Evolutionary conservation across 169 alveolate species (phyloP).

Genomic region (Plasmodium yoelii): DNA sequence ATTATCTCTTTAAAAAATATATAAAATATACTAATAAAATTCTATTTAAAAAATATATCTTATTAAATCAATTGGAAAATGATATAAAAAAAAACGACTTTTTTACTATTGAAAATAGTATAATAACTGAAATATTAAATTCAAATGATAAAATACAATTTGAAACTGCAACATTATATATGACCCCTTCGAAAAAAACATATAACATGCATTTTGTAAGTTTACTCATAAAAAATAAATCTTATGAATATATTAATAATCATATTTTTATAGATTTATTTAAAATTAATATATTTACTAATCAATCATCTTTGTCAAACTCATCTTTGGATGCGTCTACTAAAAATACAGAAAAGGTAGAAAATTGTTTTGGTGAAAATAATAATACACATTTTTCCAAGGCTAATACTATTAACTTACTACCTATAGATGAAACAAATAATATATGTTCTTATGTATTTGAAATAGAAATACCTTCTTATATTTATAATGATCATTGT

Average conservation of each 20-base stretch:
- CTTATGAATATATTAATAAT: slow-evolving; percentile 72
- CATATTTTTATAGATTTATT: slow-evolving; percentile 46
- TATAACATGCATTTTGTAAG: slow-evolving; percentile 20
- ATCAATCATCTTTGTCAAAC: slow-evolving; percentile 1
- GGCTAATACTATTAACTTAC: background rate
- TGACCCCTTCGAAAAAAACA: slow-evolving; percentile 29
- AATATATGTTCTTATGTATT: slow-evolving; percentile 26
- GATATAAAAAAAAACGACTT: slow-evolving; percentile 27
- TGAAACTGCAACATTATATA: slow-evolving; percentile 26
- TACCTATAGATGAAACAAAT: slow-evolving; percentile 13
- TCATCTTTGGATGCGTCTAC: background rate
- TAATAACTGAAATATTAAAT: slow-evolving; percentile 23
- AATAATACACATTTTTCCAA: background rate
- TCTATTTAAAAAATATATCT: slow-evolving; percentile 22
- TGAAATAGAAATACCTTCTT: slow-evolving; percentile 24
- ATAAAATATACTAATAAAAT: slow-evolving; percentile 32
- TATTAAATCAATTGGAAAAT: slow-evolving; percentile 45
- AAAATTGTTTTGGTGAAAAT: background rate
- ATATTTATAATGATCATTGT: slow-evolving; percentile 48
- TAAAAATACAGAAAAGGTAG: background rate
- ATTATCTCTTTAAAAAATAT: slow-evolving; percentile 53
- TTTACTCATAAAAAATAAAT: slow-evolving; percentile 24
- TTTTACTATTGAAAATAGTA: slow-evolving; percentile 46
- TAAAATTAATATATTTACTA: slow-evolving; percentile 18
- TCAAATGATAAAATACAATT: slow-evolving; percentile 40